Percentiles rank a stretch among this genome's conserved stretches.
phyloP scores from a whole-genome alignment of 2,329 filamentous ascomycete genomes.

The Dothideomycetidae sp. region DNA sequence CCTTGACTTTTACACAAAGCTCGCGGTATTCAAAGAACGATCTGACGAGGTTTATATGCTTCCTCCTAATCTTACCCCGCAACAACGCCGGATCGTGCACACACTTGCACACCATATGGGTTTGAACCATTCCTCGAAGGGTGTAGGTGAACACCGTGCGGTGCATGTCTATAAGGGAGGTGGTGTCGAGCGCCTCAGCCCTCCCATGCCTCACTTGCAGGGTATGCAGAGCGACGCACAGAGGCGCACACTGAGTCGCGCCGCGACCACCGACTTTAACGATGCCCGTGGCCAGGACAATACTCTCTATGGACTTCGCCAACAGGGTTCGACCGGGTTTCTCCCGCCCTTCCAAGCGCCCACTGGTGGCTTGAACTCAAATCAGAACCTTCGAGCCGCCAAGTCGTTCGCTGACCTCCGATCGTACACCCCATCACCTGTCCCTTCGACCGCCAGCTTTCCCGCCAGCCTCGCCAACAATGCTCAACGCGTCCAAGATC shows the following conservation, averaged over 20 bases:
- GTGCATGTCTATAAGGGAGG: slow-evolving; percentile 72
- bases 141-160: slow-evolving; percentile 73
- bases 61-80: slow-evolving; percentile 61
- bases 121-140: slow-evolving; percentile 78
- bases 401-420: slow-evolving; percentile 95
- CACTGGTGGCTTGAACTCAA: slow-evolving; percentile 46
- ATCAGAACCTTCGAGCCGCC: slow-evolving; percentile 71
- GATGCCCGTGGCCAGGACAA: slow-evolving; percentile 62
- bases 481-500: slow-evolving; percentile 47
- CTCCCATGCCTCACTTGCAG: slow-evolving; percentile 47
- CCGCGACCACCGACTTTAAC: slow-evolving; percentile 94
- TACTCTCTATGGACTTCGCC: slow-evolving; percentile 53
- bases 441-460: slow-evolving; percentile 78
- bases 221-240: slow-evolving; percentile 61
- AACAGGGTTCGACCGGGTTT: slow-evolving; percentile 60
- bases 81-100: slow-evolving; percentile 80
- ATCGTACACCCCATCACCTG: slow-evolving; percentile 88
- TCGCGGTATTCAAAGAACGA: slow-evolving; percentile 75
- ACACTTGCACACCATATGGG: slow-evolving; percentile 92
- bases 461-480: slow-evolving; percentile 52
- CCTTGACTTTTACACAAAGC: slow-evolving; percentile 76
- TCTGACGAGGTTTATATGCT: slow-evolving; percentile 66
- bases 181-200: slow-evolving; percentile 43
- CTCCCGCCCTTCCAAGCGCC: slow-evolving; percentile 68
- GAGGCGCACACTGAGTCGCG: slow-evolving; percentile 74